phyloP scores from a whole-genome alignment of 306 rosid genomes.

The Lathyrus oleraceus region DNA sequence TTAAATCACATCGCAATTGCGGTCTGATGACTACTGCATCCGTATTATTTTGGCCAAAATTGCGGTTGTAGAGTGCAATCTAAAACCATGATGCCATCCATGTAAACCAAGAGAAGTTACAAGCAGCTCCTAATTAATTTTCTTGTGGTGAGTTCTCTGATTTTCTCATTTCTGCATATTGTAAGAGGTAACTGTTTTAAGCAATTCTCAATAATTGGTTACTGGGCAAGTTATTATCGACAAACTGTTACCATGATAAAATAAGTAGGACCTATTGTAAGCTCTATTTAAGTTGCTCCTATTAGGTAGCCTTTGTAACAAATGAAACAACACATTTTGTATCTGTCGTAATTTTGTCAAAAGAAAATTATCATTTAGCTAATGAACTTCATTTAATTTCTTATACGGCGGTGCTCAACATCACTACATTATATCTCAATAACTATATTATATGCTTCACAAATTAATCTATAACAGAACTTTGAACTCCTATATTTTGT shows the following conservation, averaged over 20 bases:
- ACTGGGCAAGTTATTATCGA: not conserved
- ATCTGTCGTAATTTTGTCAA: too few relatives aligned
- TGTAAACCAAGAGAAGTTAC: conserved; percentile 69
- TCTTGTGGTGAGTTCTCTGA: not conserved
- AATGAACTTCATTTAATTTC: too few relatives aligned
- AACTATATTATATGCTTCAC: not conserved
- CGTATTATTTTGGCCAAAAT: too few relatives aligned
- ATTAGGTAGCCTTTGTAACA: too few relatives aligned
- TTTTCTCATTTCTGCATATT: not conserved
- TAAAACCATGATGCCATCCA: conserved; percentile 29
- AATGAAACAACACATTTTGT: too few relatives aligned
- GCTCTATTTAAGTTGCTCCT: not conserved
- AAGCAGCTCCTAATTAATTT: conserved; percentile 65
- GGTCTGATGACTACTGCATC: too few relatives aligned
- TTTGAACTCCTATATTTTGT: not conserved
- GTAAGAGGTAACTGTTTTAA: too few relatives aligned
- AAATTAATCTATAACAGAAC: not conserved
- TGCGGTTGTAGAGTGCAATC: too few relatives aligned
- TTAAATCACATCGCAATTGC: too few relatives aligned
- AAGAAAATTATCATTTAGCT: too few relatives aligned
- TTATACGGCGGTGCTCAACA: too few relatives aligned
- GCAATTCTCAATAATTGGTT: not conserved
- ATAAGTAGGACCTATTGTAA: not conserved
- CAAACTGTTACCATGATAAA: not conserved
- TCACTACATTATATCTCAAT: not conserved